Evolutionary conservation across 2,329 filamentous ascomycete species (phyloP).

Genomic region (Verticillium klebahnii): DNA sequence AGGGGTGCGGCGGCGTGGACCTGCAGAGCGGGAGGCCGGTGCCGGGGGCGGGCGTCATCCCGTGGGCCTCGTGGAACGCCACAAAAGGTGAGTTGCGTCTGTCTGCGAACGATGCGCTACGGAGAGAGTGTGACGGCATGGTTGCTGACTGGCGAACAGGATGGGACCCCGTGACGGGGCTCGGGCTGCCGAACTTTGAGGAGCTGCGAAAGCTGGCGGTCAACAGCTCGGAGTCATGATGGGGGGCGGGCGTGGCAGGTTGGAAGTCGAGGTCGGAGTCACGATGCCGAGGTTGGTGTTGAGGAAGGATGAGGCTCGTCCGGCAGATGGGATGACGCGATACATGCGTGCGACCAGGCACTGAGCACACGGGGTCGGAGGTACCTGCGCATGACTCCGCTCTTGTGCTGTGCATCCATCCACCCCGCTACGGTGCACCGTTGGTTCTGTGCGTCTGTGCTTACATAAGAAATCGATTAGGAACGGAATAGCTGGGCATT

Average conservation of each 20-base stretch:
- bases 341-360: neutral
- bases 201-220: slow-evolving; percentile 11
- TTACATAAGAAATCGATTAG: no score
- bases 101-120: slow-evolving; percentile 7
- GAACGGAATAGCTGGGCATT: no score
- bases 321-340: neutral
- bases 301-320: neutral
- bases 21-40: slow-evolving; percentile 16
- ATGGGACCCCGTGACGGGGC: slow-evolving; percentile 35
- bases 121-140: slow-evolving; percentile 18
- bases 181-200: slow-evolving; percentile 41
- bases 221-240: neutral
- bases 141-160: slow-evolving; percentile 11
- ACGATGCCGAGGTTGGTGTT: neutral
- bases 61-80: slow-evolving; percentile 25
- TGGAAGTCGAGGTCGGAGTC: neutral
- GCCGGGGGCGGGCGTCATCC: slow-evolving; percentile 19
- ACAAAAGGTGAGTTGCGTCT: slow-evolving; percentile 22
- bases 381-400: neutral
- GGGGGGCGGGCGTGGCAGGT: neutral
- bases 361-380: neutral
- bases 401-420: neutral
- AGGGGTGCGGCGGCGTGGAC: slow-evolving; percentile 18
- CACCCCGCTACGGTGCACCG: neutral
- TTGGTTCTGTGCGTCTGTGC: neutral